Percentiles rank a stretch among this genome's conserved stretches.
Conservation (phyloP, 139 green algal genomes). For the Raphidocelis subcapitata region DNA sequence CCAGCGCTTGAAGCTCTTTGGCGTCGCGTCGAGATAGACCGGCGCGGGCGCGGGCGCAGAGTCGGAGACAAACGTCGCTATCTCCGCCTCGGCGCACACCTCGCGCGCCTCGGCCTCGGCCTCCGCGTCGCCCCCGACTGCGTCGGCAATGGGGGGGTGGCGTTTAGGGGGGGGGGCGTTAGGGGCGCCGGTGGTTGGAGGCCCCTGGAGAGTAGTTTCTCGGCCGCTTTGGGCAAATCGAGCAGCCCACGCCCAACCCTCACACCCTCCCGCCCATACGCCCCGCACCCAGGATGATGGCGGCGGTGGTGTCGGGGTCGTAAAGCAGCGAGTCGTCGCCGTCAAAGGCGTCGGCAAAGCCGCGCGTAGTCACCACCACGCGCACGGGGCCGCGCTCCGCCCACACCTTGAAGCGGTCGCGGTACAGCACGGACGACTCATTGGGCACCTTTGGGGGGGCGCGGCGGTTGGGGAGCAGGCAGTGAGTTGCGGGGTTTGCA, state of each 20-base stretch:
- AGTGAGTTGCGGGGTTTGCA: not conserved
- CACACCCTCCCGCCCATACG: not conserved
- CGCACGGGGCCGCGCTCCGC: slow-evolving; percentile 13
- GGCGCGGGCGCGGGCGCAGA: slow-evolving; percentile 17
- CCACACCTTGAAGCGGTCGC: slow-evolving; percentile 60
- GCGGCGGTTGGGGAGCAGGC: too few species aligned
- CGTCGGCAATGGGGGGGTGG: too few species aligned
- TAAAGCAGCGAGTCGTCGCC: slow-evolving; percentile 79
- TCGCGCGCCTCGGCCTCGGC: slow-evolving; percentile 52
- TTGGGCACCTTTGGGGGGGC: slow-evolving; percentile 51
- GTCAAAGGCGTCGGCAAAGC: slow-evolving; percentile 80
- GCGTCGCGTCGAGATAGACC: slow-evolving; percentile 12
- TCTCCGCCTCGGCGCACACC: slow-evolving; percentile 73
- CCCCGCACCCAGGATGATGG: slow-evolving; percentile 68
- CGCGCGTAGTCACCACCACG: slow-evolving; percentile 17
- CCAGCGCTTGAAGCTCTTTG: slow-evolving; percentile 1
- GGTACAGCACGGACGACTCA: slow-evolving; percentile 54
- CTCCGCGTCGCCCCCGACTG: slow-evolving; percentile 61
- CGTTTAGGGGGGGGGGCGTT: too few species aligned
- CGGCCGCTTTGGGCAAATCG: too few species aligned
- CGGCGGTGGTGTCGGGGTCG: slow-evolving; percentile 71
- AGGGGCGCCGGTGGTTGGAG: too few species aligned
- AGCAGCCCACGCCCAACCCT: too few species aligned
- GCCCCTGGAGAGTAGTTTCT: too few species aligned
- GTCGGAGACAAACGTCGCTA: slow-evolving; percentile 49